A percentile compares a stretch with the other conserved stretches of the same genome.
phyloP scores from a whole-genome alignment of 768 basidiomycete species.

The Mycena vitilis region DNA sequence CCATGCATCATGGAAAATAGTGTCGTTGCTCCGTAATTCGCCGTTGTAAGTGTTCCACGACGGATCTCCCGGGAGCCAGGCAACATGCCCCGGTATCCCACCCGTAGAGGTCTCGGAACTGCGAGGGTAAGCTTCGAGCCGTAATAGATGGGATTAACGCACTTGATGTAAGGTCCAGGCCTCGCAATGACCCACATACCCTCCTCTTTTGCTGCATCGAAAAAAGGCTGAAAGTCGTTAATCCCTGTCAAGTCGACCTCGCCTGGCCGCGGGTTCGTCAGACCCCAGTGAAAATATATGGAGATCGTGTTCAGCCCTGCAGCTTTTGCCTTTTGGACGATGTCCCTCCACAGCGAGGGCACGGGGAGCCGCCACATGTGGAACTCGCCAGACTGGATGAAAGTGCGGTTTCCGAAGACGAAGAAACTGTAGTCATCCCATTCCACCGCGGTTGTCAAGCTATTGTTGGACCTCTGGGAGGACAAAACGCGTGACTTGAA shows the following conservation, averaged over 20 bases:
- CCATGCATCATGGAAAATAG: conserved; percentile 64
- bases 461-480: conserved; percentile 10
- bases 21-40: conserved; percentile 64
- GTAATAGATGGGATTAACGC: background rate
- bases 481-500: background rate
- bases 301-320: conserved; percentile 70
- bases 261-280: conserved; percentile 65
- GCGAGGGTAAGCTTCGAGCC: background rate
- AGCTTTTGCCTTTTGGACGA: conserved; percentile 70
- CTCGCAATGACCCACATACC: conserved; percentile 70
- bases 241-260: conserved; percentile 65
- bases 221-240: conserved; percentile 61
- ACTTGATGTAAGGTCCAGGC: conserved; percentile 54
- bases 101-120: conserved; percentile 73
- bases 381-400: conserved; percentile 63
- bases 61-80: conserved; percentile 28
- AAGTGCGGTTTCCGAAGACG: conserved; percentile 31
- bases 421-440: conserved; percentile 63
- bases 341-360: conserved; percentile 69
- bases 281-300: conserved; percentile 70
- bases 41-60: conserved; percentile 33
- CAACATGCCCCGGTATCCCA: conserved; percentile 41
- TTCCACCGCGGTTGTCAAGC: conserved; percentile 24
- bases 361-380: conserved; percentile 73
- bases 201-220: conserved; percentile 62